phyloP scores from a whole-genome alignment of 768 basidiomycete species.

The Suillus discolor region DNA sequence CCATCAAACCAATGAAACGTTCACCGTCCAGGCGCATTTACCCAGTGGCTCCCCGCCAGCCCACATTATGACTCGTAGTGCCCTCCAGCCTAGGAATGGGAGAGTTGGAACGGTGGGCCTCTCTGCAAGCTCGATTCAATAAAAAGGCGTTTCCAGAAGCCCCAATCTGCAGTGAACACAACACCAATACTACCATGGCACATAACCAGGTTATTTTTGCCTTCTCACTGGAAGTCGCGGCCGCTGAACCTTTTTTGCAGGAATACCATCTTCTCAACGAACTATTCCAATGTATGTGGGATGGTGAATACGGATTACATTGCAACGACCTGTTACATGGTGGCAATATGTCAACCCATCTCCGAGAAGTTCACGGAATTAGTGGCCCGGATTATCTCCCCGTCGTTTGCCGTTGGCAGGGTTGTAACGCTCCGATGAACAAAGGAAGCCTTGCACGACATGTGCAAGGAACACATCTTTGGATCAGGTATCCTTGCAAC shows the following conservation, averaged over 20 bases:
- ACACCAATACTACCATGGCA: background rate
- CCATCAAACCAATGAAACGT: background rate
- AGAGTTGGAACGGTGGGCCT: background rate
- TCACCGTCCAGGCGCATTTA: background rate
- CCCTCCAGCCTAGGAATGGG: background rate
- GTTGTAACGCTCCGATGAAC: conserved; percentile 20
- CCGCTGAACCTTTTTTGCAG: background rate
- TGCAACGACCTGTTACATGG: background rate
- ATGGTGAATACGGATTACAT: background rate
- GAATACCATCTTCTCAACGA: background rate
- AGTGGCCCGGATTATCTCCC: conserved; percentile 16
- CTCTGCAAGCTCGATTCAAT: background rate
- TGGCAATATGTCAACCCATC: conserved; percentile 18
- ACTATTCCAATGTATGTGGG: background rate
- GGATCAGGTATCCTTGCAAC: conserved; percentile 26
- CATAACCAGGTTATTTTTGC: background rate
- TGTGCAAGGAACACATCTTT: conserved; percentile 26
- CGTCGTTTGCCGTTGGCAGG: conserved; percentile 21
- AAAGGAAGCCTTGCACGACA: conserved; percentile 29
- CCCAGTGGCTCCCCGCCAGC: background rate
- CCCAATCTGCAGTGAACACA: background rate
- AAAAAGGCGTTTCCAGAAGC: background rate
- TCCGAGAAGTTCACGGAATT: conserved; percentile 24
- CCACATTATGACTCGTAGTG: background rate
- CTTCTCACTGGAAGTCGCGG: background rate